phyloP scores from a whole-genome alignment of 2,329 filamentous ascomycete species.

The Pseudogymnoascus sp. region DNA sequence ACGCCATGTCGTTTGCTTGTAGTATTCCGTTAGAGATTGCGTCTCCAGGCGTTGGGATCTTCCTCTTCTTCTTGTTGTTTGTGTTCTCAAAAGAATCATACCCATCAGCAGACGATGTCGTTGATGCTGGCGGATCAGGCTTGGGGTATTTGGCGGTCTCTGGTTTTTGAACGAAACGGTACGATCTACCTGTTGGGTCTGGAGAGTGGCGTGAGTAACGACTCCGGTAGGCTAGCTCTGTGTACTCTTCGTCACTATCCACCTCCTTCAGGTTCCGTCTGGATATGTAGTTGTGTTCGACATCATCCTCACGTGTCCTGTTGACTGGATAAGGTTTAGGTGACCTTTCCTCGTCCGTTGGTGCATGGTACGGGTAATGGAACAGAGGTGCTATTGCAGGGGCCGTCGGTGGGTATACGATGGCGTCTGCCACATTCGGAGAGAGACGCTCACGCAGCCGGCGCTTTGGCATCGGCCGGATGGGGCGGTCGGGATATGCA shows the following conservation, averaged over 20 bases:
- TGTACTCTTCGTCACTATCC: constrained; percentile 56
- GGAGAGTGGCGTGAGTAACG: constrained; percentile 38
- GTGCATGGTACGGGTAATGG: constrained; percentile 49
- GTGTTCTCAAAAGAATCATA: constrained; percentile 98
- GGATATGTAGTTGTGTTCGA: constrained; percentile 29
- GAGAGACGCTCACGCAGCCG: constrained; percentile 81
- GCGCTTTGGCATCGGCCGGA: constrained; percentile 83
- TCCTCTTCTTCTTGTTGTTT: constrained; percentile 98
- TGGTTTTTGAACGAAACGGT: constrained; percentile 36
- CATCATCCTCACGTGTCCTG: constrained; percentile 22
- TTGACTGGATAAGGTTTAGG: constrained; percentile 18
- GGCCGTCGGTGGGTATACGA: constrained; percentile 73
- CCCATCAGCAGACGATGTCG: constrained; percentile 67
- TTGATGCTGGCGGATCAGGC: constrained; percentile 55
- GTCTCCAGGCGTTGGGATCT: constrained; percentile 85
- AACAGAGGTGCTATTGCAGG: constrained; percentile 66
- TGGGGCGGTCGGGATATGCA: constrained; percentile 81
- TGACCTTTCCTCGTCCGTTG: constrained; percentile 29
- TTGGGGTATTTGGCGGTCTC: constrained; percentile 40
- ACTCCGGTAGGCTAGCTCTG: constrained; percentile 26
- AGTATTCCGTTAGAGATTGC: constrained; percentile 36
- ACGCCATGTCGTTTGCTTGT: constrained; percentile 56
- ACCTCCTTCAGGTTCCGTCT: constrained; percentile 48
- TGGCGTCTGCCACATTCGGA: constrained; percentile 72
- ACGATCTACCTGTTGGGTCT: constrained; percentile 37